Base-by-base conservation (phyloP, 345 rosid genomes). In the Raphanus sativus region DNA sequence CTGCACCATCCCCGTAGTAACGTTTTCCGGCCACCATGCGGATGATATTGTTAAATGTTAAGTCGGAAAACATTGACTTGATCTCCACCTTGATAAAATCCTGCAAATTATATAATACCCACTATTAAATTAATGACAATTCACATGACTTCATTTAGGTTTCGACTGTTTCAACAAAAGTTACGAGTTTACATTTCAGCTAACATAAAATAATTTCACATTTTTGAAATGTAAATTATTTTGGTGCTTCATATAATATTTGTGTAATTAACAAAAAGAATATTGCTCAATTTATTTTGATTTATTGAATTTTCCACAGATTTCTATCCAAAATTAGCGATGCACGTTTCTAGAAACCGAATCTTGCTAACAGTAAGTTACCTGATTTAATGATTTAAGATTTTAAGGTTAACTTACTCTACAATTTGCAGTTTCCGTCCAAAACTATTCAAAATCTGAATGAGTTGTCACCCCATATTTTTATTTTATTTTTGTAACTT, bases 11-110 rank as follows among this genome's bases (percentile, higher is more conserved):
- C 9, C 92, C 89, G 26, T 79, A 86, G 73, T 84, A 88, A 76
- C 84, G 79, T 75, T 83, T 88, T 55, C 91, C 84, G 0, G 84
- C 83, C 2, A 85, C 65, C 86, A 86, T 86, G 64, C 86, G 77
- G 38, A 83, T 65, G 15, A 88, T 73, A 8, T 73, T 77, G 42
- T 85, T 86, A 63, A 85, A 83, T 1, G 82, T 82, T 62, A 88
- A 40, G 24, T 86, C 87, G 5, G 71, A 25, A 5, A 88, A 79
- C 69, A 72, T 75, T 1, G 87, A 45, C 34, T 71, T 85, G 70
- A 82, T 69, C 66, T 85, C 88, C 33, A 88, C 86, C 62, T 74
- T 83, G 0, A 12, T 65, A n/a, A 73, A 82, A 26, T 38, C 82
- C 82, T 79, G 4, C 68, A 65, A 60, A 61, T 30, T 1, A 58